These are phyloP conservation scores for Elsinoe fawcettii DNA, from an alignment of 2,329 filamentous ascomycete genomes.

Conservation along the genomic window DNA sequence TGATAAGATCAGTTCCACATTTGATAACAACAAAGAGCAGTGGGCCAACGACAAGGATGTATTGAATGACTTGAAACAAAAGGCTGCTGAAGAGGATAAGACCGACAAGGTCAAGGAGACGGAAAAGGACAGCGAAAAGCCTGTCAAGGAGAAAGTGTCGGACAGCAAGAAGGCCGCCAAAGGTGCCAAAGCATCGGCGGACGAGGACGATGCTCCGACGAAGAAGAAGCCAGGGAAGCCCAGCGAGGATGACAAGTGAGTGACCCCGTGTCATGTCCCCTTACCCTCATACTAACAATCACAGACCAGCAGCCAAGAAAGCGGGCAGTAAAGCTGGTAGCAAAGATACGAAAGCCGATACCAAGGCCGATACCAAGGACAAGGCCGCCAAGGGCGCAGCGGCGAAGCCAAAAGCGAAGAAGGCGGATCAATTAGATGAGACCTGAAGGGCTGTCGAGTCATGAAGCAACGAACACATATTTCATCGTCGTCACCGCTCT, in stretches of 20 bases:
- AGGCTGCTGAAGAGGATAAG: slow-evolving; percentile 46
- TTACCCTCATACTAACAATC: not conserved
- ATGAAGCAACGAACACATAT: slow-evolving; percentile 9
- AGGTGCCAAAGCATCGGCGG: slow-evolving; percentile 17
- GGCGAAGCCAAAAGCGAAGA: slow-evolving; percentile 15
- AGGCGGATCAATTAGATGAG: slow-evolving; percentile 14
- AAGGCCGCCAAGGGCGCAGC: slow-evolving; percentile 9
- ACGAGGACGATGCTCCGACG: slow-evolving; percentile 13
- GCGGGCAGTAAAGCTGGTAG: slow-evolving; percentile 11
- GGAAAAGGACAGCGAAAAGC: slow-evolving; percentile 26
- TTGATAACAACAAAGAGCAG: slow-evolving; percentile 68
- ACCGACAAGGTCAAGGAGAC: slow-evolving; percentile 33
- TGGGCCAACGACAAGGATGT: slow-evolving; percentile 91
- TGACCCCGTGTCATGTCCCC: too few species aligned
- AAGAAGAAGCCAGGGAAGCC: slow-evolving; percentile 15
- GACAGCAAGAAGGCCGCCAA: slow-evolving; percentile 15
- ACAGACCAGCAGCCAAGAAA: slow-evolving; percentile 12
- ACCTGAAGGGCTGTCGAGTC: not conserved
- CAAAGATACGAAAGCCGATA: slow-evolving; percentile 14
- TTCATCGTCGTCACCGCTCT: not conserved
- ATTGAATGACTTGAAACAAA: slow-evolving; percentile 57
- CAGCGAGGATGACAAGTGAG: slow-evolving; percentile 11
- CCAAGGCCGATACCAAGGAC: not conserved
- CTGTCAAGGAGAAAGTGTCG: slow-evolving; percentile 26
- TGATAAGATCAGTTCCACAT: slow-evolving; percentile 73